phyloP scores from a whole-genome alignment of 257 asterid genomes.

The Avicennia marina region DNA sequence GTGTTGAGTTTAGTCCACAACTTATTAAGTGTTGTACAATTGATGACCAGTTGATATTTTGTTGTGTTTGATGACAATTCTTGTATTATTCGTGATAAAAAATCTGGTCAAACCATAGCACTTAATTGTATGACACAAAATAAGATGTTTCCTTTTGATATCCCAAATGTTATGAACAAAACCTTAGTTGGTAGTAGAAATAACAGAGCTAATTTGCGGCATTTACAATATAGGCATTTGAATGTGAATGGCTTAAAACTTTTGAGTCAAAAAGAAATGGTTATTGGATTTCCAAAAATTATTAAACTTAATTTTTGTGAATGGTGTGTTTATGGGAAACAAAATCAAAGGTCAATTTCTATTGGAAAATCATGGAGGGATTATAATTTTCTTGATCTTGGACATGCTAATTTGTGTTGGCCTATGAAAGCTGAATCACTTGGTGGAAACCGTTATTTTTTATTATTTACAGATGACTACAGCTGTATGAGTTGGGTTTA shows the following conservation, averaged over 20 bases:
- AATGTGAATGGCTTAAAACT: constrained; percentile 4
- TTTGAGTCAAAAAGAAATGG: constrained; percentile 17
- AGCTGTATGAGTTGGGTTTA: constrained; percentile 3
- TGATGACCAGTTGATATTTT: constrained; percentile 9
- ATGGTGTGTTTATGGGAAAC: constrained; percentile 15
- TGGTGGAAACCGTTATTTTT: constrained; percentile 4
- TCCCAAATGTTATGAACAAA: neutral
- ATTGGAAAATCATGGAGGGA: constrained; percentile 16
- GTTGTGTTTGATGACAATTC: constrained; percentile 4
- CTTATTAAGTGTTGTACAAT: constrained; percentile 14
- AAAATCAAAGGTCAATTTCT: neutral
- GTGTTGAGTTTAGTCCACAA: constrained; percentile 10
- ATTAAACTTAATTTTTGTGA: constrained; percentile 6
- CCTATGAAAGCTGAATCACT: neutral
- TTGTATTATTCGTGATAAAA: neutral
- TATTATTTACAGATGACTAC: constrained; percentile 1
- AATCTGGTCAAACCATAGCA: neutral
- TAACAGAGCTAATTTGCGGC: neutral
- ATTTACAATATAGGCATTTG: neutral
- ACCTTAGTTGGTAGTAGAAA: neutral
- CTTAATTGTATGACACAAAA: neutral
- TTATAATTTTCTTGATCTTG: neutral
- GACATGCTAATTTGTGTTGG: constrained; percentile 6
- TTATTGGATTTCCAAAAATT: constrained; percentile 8
- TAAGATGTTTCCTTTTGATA: constrained; percentile 10